phyloP scores from a whole-genome alignment of 2,329 filamentous ascomycete genomes.

The Diaporthe amygdali region DNA sequence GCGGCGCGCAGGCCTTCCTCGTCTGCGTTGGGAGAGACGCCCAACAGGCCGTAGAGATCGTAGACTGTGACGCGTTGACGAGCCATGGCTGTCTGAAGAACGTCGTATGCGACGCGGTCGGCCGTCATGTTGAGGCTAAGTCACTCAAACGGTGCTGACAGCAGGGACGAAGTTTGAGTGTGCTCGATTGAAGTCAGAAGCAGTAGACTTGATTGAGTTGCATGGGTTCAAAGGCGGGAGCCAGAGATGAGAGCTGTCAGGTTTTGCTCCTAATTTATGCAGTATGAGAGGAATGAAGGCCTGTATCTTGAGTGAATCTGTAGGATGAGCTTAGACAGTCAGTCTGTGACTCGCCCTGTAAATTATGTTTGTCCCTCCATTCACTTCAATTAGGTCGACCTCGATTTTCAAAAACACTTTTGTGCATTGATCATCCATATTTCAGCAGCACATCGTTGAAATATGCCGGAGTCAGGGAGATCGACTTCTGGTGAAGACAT shows the following conservation, averaged over 20 bases:
- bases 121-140: background rate
- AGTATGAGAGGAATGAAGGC: too few relatives aligned
- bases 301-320: too few relatives aligned
- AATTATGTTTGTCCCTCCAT: background rate
- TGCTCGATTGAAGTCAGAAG: too few relatives aligned
- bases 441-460: too few relatives aligned
- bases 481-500: too few relatives aligned
- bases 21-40: slow-evolving; percentile 14
- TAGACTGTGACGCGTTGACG: slow-evolving; percentile 14
- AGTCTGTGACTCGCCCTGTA: too few relatives aligned
- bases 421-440: too few relatives aligned
- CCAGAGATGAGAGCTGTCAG: background rate
- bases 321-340: too few relatives aligned
- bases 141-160: too few relatives aligned
- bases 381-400: background rate
- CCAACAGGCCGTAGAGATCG: slow-evolving; percentile 23
- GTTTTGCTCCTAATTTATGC: background rate
- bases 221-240: background rate
- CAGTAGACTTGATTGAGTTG: background rate
- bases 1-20: slow-evolving; percentile 14
- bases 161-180: too few relatives aligned
- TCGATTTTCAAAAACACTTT: too few relatives aligned
- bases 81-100: slow-evolving; percentile 8
- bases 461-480: too few relatives aligned
- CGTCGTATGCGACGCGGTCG: background rate